phyloP scores from a whole-genome alignment of 345 rosid genomes.

The Rhizophora apiculata region DNA sequence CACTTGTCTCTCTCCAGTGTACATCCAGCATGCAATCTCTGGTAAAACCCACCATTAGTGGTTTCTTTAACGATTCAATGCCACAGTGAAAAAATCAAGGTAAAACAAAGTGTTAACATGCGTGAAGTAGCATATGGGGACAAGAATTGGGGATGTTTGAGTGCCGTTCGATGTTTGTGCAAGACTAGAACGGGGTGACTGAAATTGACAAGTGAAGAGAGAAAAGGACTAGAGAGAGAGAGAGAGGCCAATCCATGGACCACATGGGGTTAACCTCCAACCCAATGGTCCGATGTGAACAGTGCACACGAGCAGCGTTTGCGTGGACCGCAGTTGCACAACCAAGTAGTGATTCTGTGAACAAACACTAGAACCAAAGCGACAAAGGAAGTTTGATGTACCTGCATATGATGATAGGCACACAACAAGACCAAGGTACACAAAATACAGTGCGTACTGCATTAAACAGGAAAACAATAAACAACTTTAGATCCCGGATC shows the following conservation, averaged over 20 bases:
- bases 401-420: conserved; percentile 99
- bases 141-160: background rate
- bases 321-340: background rate
- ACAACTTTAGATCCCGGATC: conserved; percentile 51
- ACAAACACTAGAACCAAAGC: conserved; percentile 3
- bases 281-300: conserved; percentile 28
- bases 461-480: conserved; percentile 18
- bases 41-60: conserved; percentile 13
- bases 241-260: conserved; percentile 39
- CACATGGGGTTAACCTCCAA: conserved; percentile 44
- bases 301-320: conserved; percentile 19
- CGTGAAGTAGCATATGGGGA: background rate
- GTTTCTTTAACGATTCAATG: background rate
- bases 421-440: conserved; percentile 91
- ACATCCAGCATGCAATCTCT: conserved; percentile 99
- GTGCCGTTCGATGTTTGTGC: background rate
- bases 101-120: background rate
- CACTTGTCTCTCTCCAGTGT: conserved; percentile 94
- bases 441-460: conserved; percentile 96
- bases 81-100: background rate
- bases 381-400: conserved; percentile 19
- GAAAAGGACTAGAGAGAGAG: conserved; percentile 28
- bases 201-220: conserved; percentile 28
- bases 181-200: background rate
- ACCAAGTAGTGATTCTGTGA: conserved; percentile 5